Percentiles rank a stretch among this genome's conserved stretches.
phyloP scores from a whole-genome alignment of 2,329 filamentous ascomycete species.

The Ceratocystiopsis sp. region DNA sequence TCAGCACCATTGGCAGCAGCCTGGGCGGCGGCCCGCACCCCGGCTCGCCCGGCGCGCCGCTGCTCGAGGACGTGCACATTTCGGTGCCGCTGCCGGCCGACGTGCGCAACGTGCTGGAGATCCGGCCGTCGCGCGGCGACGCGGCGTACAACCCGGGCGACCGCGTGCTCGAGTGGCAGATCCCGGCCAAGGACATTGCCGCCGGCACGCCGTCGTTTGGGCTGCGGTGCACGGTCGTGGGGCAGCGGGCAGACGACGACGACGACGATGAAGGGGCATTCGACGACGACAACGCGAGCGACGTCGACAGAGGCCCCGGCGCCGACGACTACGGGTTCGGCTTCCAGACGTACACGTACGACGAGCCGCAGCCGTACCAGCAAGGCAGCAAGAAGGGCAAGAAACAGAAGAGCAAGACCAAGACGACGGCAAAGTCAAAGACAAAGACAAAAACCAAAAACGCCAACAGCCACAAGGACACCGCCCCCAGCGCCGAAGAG shows the following conservation, averaged over 20 bases:
- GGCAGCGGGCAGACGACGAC: conserved; percentile 21
- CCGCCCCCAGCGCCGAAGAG: background rate
- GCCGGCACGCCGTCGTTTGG: conserved; percentile 51
- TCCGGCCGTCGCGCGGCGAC: conserved; percentile 67
- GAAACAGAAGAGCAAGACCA: conserved; percentile 10
- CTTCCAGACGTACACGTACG: conserved; percentile 35
- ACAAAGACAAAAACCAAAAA: background rate
- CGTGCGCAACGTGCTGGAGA: conserved; percentile 69
- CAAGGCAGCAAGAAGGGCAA: conserved; percentile 5
- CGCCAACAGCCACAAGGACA: background rate
- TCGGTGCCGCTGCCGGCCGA: conserved; percentile 61
- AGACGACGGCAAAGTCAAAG: background rate
- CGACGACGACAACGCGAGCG: conserved; percentile 29
- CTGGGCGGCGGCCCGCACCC: conserved; percentile 28
- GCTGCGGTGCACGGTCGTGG: conserved; percentile 65
- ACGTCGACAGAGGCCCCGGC: conserved; percentile 21
- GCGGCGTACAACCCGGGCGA: conserved; percentile 64
- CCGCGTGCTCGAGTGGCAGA: conserved; percentile 61
- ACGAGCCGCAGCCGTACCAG: conserved; percentile 32
- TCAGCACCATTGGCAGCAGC: conserved; percentile 1
- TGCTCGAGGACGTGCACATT: conserved; percentile 61
- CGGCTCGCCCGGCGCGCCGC: conserved; percentile 39
- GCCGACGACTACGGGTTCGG: conserved; percentile 32
- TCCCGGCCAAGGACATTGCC: conserved; percentile 60
- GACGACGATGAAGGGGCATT: conserved; percentile 23